Evolutionary conservation across 768 basidiomycete genomes (phyloP).

Genomic region (Suillus subalutaceus): DNA sequence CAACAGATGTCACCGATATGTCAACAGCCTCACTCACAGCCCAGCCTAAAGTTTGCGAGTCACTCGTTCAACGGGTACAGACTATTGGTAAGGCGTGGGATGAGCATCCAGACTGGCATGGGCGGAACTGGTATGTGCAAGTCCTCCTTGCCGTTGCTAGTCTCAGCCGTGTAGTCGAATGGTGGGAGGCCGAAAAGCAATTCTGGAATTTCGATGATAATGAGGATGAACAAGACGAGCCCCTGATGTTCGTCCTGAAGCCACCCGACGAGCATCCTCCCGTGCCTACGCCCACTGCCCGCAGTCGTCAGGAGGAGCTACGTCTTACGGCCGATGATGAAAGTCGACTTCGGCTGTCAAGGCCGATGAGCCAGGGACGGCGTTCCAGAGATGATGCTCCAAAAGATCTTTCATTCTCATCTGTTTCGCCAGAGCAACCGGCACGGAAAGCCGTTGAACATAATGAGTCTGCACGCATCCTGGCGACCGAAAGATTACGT

Average conservation of each 20-base stretch:
- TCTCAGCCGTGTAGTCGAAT: conserved; percentile 94
- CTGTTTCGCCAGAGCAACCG: conserved; percentile 39
- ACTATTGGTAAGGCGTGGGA: conserved; percentile 95
- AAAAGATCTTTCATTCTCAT: conserved; percentile 47
- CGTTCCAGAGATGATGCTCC: conserved; percentile 61
- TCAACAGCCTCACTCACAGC: conserved; percentile 83
- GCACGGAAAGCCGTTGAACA: conserved; percentile 54
- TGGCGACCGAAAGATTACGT: conserved; percentile 85
- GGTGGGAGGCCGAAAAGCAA: conserved; percentile 99
- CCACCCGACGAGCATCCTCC: conserved; percentile 65
- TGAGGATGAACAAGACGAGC: conserved; percentile 88
- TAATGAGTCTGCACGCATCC: conserved; percentile 77
- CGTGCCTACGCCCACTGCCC: conserved; percentile 43
- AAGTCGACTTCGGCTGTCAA: conserved; percentile 47
- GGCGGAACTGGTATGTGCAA: conserved; percentile 97
- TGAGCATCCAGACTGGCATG: conserved; percentile 97
- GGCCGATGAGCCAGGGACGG: conserved; percentile 53
- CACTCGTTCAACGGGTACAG: conserved; percentile 89
- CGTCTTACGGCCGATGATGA: conserved; percentile 38
- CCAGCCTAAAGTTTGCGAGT: conserved; percentile 81
- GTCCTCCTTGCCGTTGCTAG: conserved; percentile 94
- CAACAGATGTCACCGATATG: conserved; percentile 93
- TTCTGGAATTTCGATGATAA: conserved; percentile 99
- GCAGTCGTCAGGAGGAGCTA: conserved; percentile 37
- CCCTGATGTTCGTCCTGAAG: conserved; percentile 91